Base-by-base conservation (phyloP, 768 basidiomycete species). In the Boletus coccyginus region DNA sequence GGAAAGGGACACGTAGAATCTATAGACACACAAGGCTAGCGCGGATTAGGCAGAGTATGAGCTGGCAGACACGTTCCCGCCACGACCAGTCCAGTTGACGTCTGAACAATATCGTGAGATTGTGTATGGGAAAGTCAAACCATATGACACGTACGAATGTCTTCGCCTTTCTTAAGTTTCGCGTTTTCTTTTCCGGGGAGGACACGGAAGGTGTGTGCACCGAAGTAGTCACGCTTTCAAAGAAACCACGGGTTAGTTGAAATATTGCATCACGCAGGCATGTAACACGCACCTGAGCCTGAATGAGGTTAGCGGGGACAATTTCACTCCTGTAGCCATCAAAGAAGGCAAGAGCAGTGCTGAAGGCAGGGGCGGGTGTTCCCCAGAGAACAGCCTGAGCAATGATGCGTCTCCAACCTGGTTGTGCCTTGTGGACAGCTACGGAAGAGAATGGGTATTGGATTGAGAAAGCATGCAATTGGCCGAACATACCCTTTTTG, bases 21-120 rank as follows among this genome's bases (percentile, higher is more conserved):
- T 63, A 65, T 52, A 50, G 42, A 39, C 32, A 61, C 52, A 61
- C 14, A 51, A 45, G 36, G 45, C n/a, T 47, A 53, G 32, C 21
- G 35, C 21, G 14, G 29, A 50, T 75, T 78, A 88, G 58, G 84
- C 87, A 63, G 75, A 75, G 82, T 98, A 98, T 50, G 88, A 85
- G 59, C 84, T 87, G 39, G 94, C 89, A 52, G 96, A 93, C 54
- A 96, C 94, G 63, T 87, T 93, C 62, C 96, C 96, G 49, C 96
- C 96, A 62, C 93, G 92, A 45, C 96, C 96, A 64, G 95, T 98
- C 96, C 96, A 98, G 82, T 97, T 98, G 78, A 96, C 81, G 78
- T 99, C 96, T 90, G 57, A 13, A 36, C 5, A 48, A 17, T 10
- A 31, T 32, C 11, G 40, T 65, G 56, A 58, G 51, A 32, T 53